Conservation (phyloP, 2,329 filamentous ascomycete species). For the Graphilbum ipis-grandicollis region DNA sequence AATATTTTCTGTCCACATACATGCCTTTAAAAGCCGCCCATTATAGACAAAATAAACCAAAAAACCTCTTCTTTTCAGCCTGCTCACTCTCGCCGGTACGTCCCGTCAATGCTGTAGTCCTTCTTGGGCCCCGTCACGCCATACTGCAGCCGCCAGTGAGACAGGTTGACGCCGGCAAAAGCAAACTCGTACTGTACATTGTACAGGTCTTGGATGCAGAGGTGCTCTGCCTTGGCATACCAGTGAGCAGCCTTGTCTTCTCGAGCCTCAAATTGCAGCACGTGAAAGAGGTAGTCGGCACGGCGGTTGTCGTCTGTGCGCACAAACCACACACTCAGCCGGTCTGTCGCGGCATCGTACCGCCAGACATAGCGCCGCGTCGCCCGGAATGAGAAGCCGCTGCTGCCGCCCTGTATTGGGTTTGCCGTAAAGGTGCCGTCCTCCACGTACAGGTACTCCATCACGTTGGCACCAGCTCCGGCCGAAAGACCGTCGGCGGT, state of each 20-base stretch:
- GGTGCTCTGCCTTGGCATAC: conserved; percentile 48
- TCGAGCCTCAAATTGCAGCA: conserved; percentile 50
- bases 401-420: too few relatives aligned
- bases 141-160: conserved; percentile 43
- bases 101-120: conserved; percentile 46
- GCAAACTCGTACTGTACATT: conserved; percentile 51
- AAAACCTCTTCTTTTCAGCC: too few relatives aligned
- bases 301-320: conserved; percentile 41
- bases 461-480: conserved; percentile 16
- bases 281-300: conserved; percentile 61
- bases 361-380: conserved; percentile 56
- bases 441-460: conserved; percentile 54
- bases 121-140: conserved; percentile 56
- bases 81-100: conserved; percentile 30
- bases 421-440: conserved; percentile 46
- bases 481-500: conserved; percentile 29
- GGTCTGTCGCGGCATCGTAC: conserved; percentile 42
- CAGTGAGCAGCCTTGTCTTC: too few relatives aligned
- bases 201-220: conserved; percentile 58
- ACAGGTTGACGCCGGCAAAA: conserved; percentile 39
- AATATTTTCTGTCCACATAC: too few relatives aligned
- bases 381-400: conserved; percentile 34
- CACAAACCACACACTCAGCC: conserved; percentile 57
- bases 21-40: too few relatives aligned
- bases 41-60: too few relatives aligned